Percentiles rank a stretch among this genome's conserved stretches.
These are phyloP conservation scores for Neurospora sp. DNA, from an alignment of 495 filamentous ascomycete species.

Conservation along the genomic window DNA sequence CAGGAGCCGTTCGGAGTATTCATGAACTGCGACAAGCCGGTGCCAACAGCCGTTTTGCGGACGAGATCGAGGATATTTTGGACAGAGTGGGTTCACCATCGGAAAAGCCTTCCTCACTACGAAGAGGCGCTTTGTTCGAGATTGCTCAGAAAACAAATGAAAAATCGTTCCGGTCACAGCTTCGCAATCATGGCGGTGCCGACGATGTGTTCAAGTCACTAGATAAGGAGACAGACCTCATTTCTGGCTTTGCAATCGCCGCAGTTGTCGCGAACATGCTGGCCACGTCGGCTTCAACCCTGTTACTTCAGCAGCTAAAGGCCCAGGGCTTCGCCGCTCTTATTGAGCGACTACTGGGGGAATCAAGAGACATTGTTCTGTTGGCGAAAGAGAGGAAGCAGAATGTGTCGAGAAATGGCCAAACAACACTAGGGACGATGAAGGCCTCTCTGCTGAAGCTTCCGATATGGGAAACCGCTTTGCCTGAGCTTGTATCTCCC, in stretches of 20 bases:
- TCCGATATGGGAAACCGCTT: conserved; percentile 46
- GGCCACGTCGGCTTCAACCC: conserved; percentile 36
- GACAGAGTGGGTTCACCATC: conserved; percentile 64
- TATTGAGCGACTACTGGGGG: conserved; percentile 43
- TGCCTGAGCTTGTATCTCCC: conserved; percentile 45
- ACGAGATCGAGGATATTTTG: conserved; percentile 71
- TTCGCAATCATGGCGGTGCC: conserved; percentile 66
- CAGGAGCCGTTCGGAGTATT: conserved; percentile 62
- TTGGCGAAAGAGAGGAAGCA: conserved; percentile 51
- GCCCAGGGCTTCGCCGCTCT: conserved; percentile 39
- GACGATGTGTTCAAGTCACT: conserved; percentile 51
- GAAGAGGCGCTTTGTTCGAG: conserved; percentile 48
- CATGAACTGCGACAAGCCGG: conserved; percentile 86
- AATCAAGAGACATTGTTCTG: conserved; percentile 39
- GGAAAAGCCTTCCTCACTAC: conserved; percentile 36
- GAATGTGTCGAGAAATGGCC: conserved; percentile 59
- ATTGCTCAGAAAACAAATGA: conserved; percentile 65
- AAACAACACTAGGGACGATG: conserved; percentile 42
- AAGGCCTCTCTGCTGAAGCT: conserved; percentile 37
- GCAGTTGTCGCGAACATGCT: conserved; percentile 48
- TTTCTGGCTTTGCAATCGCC: conserved; percentile 49
- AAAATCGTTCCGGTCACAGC: conserved; percentile 54
- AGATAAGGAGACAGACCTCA: conserved; percentile 40
- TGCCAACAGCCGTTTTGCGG: conserved; percentile 67
- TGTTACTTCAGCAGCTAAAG: conserved; percentile 41